Base-by-base conservation (phyloP, 139 green algal genomes). In the Auxenochlorella pyrenoidosa region DNA sequence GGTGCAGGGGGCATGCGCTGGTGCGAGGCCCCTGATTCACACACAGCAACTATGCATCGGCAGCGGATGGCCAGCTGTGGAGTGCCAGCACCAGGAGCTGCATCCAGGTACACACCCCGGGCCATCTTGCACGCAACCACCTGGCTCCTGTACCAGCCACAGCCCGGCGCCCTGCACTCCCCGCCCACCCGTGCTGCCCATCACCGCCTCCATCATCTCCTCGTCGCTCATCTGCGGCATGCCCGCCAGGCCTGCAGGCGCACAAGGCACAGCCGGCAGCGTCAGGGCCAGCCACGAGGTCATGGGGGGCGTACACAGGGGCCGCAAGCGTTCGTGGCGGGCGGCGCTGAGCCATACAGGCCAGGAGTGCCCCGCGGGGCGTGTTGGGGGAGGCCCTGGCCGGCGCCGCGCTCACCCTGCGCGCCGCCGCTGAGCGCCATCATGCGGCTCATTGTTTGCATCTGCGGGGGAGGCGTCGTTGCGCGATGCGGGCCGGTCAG, bases 391-490 rank as follows among this genome's bases (percentile, higher is more conserved):
- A 10, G 47, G 47, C 47, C 10, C 47, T 54, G 6, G 47, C 10
- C 47, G 59, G n/a, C 58, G 34, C 36, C 19, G 18, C 28, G 12
- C 79, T 41, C 91, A 90, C 87, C 88, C 40, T 77, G 63, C 47
- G 73, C 32, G 43, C 84, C 91, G 28, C 89, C 93, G 70, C 75
- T 71, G 41, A 91, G 81, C 38, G 91, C 88, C 96, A 98, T 97
- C 88, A 98, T 95, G 75, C 90, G 89, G 59, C 90, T 88, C 90
- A 98, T 92, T 30, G 90, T 94, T 58, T 95, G 88, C 91, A 97
- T 95, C 82, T 86, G 79, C 59, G 58, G 43, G 59, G 47, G 47
- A 10, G 47, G 47, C 8, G 47, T n/a, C n/a, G n/a, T n/a, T n/a
- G n/a, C n/a, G n/a, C n/a, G n/a, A n/a, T n/a, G n/a, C n/a, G n/a